Base-by-base conservation (phyloP, 495 filamentous ascomycete genomes). In the Opeltia flavorubescens region DNA sequence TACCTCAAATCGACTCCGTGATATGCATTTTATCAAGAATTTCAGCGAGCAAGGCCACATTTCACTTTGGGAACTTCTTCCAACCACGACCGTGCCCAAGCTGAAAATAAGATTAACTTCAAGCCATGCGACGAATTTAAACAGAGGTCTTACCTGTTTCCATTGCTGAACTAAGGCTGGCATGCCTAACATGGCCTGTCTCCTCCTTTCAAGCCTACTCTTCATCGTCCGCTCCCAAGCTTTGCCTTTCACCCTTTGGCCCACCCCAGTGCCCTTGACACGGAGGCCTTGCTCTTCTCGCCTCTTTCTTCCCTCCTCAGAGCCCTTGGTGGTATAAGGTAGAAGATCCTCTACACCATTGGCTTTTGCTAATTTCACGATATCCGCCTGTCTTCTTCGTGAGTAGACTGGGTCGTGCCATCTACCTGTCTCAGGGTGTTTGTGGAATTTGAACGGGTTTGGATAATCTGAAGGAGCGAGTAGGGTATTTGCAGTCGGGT, bases 181-280 rank as follows among this genome's bases (percentile, higher is more conserved):
- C 91, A 98, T 98, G 48, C 76, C 80, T 68, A 85, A 59, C 88
- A 98, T 96, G 44, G 91, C 91, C 64, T 84, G 72, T 72, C 80
- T 82, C 61, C 88, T 76, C 68, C 81, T 78, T 62, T 94, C 89
- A 69, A 96, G 74, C 62, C 83, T 77, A 40, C 72, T 68, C 67
- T 83, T 81, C 71, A 95, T 66, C 52, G 80, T 84, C 63, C 91
- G 77, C 73, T 98, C 91, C 78, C 85, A 85, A 60, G 75, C 72
- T 66, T 95, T 86, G 57, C 91, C 91, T 78, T 95, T 95, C 54
- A 94, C 88, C 62, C 75, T 78, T 70, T 93, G 76, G n/a, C 87
- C 88, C 50, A 86, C 75, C 70, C 89, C 86, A 15, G 91, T 95
- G 54, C 88, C 86, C 74, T 84, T 91, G 52, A 94, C 78, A 36